Evolutionary conservation across 2,329 filamentous ascomycete genomes (phyloP).

Genomic region (Verticillium nubilum): DNA sequence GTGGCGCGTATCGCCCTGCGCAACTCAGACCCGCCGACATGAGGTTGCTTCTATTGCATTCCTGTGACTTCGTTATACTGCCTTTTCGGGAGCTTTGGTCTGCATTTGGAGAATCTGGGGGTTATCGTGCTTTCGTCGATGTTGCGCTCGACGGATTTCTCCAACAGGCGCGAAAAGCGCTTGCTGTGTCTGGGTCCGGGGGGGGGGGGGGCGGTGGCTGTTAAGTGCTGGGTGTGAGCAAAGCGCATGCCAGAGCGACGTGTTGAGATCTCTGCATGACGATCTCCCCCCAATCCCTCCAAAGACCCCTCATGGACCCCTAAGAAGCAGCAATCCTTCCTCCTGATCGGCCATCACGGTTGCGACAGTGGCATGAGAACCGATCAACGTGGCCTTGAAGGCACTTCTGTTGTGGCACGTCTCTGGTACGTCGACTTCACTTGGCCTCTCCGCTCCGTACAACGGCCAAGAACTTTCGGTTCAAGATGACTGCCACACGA

Average conservation of each 20-base stretch:
- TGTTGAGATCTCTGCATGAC: not conserved
- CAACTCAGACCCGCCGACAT: not conserved
- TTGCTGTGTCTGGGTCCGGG: not conserved
- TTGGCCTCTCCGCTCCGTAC: not conserved
- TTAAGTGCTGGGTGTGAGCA: not conserved
- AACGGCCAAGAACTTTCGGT: not conserved
- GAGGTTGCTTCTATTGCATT: not conserved
- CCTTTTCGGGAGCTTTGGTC: not conserved
- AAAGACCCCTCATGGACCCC: not conserved
- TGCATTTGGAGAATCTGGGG: not conserved
- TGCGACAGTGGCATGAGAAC: not conserved
- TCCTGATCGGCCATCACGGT: not conserved
- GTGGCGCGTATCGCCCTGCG: constrained; percentile 9
- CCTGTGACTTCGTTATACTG: not conserved
- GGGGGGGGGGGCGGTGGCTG: no score
- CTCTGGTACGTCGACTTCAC: not conserved
- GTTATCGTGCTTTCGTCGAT: not conserved
- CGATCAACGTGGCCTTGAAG: not conserved
- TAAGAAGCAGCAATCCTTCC: not conserved
- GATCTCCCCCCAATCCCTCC: not conserved
- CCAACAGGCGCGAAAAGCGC: not conserved
- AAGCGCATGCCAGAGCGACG: not conserved
- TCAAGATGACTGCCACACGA: not conserved
- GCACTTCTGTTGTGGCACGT: not conserved
- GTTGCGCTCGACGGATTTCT: not conserved